Evolutionary conservation across 306 rosid genomes (phyloP).

Genomic region (Herpetospermum pedunculosum): DNA sequence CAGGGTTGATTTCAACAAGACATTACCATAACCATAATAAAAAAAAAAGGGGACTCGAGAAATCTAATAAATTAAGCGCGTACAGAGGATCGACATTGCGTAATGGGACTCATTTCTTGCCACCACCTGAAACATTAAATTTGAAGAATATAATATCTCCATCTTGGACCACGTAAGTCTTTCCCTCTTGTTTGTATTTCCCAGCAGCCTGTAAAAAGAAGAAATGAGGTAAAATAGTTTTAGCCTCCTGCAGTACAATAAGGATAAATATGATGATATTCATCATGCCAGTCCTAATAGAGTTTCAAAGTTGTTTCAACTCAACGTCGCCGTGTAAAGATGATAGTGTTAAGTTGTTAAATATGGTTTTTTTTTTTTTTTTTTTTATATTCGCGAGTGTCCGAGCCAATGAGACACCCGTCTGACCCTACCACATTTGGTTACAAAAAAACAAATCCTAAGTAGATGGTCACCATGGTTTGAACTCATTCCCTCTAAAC

Average conservation of each 20-base stretch:
- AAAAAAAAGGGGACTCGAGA: not conserved
- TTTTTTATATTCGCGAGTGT: too few relatives aligned
- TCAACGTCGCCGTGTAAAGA: too few relatives aligned
- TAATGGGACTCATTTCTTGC: slow-evolving; percentile 54
- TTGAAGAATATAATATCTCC: slow-evolving; percentile 87
- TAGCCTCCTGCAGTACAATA: not conserved
- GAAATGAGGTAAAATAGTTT: not conserved
- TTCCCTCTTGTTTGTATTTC: slow-evolving; percentile 90
- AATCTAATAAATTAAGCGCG: slow-evolving; percentile 3
- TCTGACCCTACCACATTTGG: too few relatives aligned
- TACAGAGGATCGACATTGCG: not conserved
- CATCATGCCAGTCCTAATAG: not conserved
- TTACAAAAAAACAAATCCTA: too few relatives aligned
- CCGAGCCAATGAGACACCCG: too few relatives aligned
- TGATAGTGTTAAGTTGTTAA: not conserved
- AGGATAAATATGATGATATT: not conserved
- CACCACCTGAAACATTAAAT: slow-evolving; percentile 95
- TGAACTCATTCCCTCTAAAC: too few relatives aligned
- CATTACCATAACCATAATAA: not conserved
- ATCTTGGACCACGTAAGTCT: slow-evolving; percentile 88
- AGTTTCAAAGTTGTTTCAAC: too few relatives aligned
- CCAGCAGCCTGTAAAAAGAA: slow-evolving; percentile 2
- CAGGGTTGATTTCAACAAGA: not conserved
- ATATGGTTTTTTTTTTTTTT: too few relatives aligned
- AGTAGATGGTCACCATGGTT: too few relatives aligned